Evolutionary conservation across 2,329 filamentous ascomycete species (phyloP), one percentile per base, ranked within the genome.

Genomic region (Dothideomycetes sp.): DNA sequence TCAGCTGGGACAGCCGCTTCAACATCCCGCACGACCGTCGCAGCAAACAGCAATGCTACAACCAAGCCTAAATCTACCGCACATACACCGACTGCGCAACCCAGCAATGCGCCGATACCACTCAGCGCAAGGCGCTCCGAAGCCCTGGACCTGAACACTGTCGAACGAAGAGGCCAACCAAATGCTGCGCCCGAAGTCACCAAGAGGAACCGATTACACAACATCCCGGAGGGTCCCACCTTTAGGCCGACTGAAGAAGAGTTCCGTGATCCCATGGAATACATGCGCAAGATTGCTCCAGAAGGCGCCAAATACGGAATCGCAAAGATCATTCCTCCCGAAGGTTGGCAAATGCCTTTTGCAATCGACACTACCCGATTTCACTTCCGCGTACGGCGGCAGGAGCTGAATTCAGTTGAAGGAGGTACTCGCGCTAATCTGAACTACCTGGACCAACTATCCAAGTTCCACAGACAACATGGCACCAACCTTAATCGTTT

Each of bases 311-410:
- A 88, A 53, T 96, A 84, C 63, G 91, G 91, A 36, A 84, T 98
- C 40, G 88, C 87, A 73, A 94, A 95, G 64, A 85, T 98, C 47
- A 84, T 98, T 43, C 91, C 91, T 4, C 91, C 91, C 1, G 85
- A 91, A 48, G 79, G 74, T 23, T 98, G 91, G 91, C 89, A 93
- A 55, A 91, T 91, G 6, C 74, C 86, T 12, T 96, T 98, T 61
- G 88, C 88, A 30, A 93, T 98, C 56, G 87, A 98, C 58, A 96
- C 89, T 16, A 87, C 95, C 88, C 84, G 80, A 63, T 98, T 98
- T 56, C 91, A 98, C 62, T 98, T 98, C 59, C 80, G 87, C 49
- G 98, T 91, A 11, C 78, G 91, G 58, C 87, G 93, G 60, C 91
- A 98, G 62, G 89, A 96, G 63, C 71, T 98, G 47, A 98, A 98